Evolutionary conservation across 805 yeast species (phyloP), one percentile per base, ranked within the genome.

Genomic region (Starmerella powellii): DNA sequence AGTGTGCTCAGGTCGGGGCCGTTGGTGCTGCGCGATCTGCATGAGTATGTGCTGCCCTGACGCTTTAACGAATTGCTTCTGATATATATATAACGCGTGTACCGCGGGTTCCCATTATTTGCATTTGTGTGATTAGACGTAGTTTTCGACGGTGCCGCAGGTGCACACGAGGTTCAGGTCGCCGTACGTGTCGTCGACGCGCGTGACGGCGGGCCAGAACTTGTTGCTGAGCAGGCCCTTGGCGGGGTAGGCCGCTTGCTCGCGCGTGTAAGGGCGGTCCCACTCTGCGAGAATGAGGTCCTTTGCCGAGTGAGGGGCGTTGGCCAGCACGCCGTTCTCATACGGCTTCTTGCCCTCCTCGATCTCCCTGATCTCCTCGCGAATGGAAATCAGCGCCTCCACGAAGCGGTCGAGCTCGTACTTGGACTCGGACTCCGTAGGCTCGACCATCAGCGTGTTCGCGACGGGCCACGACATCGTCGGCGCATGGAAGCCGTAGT

Each of bases 381-480:
- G 77, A 48, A 91, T 91, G 3, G 84, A 62, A 46, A 91, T 75
- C 70, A 91, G 71, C 1, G 97, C 74, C 50, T 85, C 86, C 42
- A 86, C 78, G 63, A 91, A 88, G 56, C 96, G 73, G 63, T 91
- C 88, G 48, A 91, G 69, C 65, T 91, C 98, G 42, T 71, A 82
- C 56, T 80, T 64, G 57, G 85, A 76, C 65, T 91, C 98, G 16
- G 91, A 79, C 65, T 91, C 98, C 3, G 98, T 91, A 46, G 98
- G 98, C 66, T 91, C 98, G 49, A 91, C 76, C 98, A 91, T 91
- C 54, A 91, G 71, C 2, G 98, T 91, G 48, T 94, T 94, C 4
- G 96, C 88, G 39, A 91, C 94, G 8, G 98, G 98, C 83, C 91
- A 91, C 2, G 97, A 91, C 83, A 91, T 78, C 20, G 98, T 91